Evolutionary conservation across 179 eudicot species (phyloP).

Genomic region (Silene noctiflora): DNA sequence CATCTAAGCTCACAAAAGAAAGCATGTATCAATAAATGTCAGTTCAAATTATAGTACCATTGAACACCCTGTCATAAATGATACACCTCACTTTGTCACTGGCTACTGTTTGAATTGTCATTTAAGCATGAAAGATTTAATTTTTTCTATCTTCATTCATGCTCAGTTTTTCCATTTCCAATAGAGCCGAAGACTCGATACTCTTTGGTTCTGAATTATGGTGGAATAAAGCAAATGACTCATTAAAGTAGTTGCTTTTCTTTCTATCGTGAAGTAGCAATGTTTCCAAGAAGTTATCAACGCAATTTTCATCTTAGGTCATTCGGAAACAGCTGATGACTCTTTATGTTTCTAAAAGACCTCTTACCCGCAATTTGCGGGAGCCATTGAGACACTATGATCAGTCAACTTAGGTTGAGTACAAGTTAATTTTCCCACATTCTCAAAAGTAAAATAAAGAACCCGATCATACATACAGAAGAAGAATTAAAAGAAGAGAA

Average conservation of each 20-base stretch:
- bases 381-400: too few species aligned
- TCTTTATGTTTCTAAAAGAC: too few species aligned
- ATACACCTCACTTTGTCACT: conserved; percentile 26
- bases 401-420: conserved; percentile 1
- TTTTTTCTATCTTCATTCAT: conserved; percentile 1
- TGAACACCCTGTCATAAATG: conserved; percentile 33
- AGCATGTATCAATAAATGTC: conserved; percentile 35
- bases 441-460: conserved; percentile 12
- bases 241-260: too few species aligned
- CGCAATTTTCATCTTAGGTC: too few species aligned
- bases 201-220: too few species aligned
- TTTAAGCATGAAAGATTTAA: conserved; percentile 3
- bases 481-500: conserved; percentile 40
- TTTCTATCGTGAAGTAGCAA: too few species aligned
- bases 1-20: conserved; percentile 24
- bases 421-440: background rate
- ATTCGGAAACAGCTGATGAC: too few species aligned
- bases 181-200: too few species aligned
- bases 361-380: too few species aligned
- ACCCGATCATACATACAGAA: conserved; percentile 12
- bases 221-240: too few species aligned
- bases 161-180: background rate
- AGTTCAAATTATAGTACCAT: conserved; percentile 6
- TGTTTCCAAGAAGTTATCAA: too few species aligned
- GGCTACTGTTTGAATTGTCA: background rate